Evolutionary conservation across 2,329 filamentous ascomycete species (phyloP).

Genomic region (Zymoseptoria passerinii): DNA sequence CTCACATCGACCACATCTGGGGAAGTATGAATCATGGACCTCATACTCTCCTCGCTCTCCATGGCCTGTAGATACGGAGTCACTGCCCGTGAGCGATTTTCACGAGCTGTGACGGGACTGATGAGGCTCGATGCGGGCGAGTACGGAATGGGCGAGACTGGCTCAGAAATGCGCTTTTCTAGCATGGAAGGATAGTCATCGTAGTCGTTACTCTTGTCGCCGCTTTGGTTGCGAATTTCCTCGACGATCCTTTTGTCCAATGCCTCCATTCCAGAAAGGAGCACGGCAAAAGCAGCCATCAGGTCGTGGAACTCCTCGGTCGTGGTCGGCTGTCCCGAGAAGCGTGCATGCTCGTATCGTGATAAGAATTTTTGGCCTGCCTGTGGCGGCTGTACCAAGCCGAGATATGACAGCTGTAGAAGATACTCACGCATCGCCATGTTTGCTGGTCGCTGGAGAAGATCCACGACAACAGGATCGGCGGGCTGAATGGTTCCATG

Average conservation of each 20-base stretch:
- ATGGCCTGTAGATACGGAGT: constrained; percentile 18
- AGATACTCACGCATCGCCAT: constrained; percentile 78
- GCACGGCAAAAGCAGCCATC: constrained; percentile 76
- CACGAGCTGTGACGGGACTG: constrained; percentile 24
- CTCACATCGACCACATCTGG: constrained; percentile 1
- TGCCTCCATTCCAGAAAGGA: constrained; percentile 65
- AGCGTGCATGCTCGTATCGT: constrained; percentile 77
- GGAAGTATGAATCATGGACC: constrained; percentile 20
- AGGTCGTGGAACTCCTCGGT: constrained; percentile 65
- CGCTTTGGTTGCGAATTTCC: constrained; percentile 28
- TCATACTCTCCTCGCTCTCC: constrained; percentile 20
- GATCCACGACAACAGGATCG: constrained; percentile 48
- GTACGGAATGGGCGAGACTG: constrained; percentile 8
- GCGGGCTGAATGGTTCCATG: constrained; percentile 11
- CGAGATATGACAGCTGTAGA: constrained; percentile 57
- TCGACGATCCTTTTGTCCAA: constrained; percentile 49
- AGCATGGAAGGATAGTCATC: background rate
- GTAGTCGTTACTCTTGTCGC: constrained; percentile 2
- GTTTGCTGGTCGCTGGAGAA: constrained; percentile 60
- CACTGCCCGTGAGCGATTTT: constrained; percentile 9
- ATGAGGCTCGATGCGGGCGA: constrained; percentile 17
- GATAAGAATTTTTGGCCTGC: constrained; percentile 55
- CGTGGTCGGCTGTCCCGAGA: constrained; percentile 61
- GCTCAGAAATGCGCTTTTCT: background rate
- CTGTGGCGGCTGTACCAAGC: constrained; percentile 50